Evolutionary conservation across 805 yeast species (phyloP).

Genomic region (Millerozyma acaciae): DNA sequence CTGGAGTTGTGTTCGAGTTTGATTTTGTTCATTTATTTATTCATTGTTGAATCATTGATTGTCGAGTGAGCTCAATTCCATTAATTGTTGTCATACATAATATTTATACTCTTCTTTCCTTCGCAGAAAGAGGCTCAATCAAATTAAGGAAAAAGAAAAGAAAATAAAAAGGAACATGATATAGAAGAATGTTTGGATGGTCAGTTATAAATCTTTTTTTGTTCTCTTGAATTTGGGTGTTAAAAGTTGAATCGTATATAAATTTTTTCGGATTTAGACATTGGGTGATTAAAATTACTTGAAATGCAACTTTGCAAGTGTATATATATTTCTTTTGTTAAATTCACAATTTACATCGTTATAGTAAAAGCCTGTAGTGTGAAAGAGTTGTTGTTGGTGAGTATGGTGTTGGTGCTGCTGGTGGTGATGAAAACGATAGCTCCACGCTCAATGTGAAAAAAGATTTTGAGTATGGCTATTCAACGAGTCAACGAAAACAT

Average conservation of each 20-base stretch:
- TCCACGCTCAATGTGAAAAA: no score
- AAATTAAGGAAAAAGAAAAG: slow-evolving; percentile 9
- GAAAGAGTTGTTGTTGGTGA: no score
- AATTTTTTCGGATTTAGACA: slow-evolving; percentile 36
- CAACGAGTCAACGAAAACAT: no score
- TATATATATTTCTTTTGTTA: slow-evolving; percentile 11
- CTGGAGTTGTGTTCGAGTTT: slow-evolving; percentile 6
- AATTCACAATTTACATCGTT: background rate
- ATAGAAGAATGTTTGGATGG: slow-evolving; percentile 22
- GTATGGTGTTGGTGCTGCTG: no score
- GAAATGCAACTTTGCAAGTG: slow-evolving; percentile 23
- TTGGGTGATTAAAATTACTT: slow-evolving; percentile 31
- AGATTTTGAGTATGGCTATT: no score
- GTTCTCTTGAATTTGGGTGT: slow-evolving; percentile 15
- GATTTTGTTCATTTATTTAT: slow-evolving; percentile 4
- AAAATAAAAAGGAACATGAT: slow-evolving; percentile 11
- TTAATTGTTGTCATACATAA: slow-evolving; percentile 1
- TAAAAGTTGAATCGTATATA: slow-evolving; percentile 13
- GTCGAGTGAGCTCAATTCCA: slow-evolving; percentile 3
- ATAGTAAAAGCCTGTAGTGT: no score
- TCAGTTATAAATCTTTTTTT: slow-evolving; percentile 22
- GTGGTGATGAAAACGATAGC: no score
- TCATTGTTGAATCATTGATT: slow-evolving; percentile 2
- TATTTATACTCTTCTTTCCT: background rate
- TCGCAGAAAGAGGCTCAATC: slow-evolving; percentile 3